phyloP scores from a whole-genome alignment of 2,329 filamentous ascomycete species.

The Hypocrella siamensis region DNA sequence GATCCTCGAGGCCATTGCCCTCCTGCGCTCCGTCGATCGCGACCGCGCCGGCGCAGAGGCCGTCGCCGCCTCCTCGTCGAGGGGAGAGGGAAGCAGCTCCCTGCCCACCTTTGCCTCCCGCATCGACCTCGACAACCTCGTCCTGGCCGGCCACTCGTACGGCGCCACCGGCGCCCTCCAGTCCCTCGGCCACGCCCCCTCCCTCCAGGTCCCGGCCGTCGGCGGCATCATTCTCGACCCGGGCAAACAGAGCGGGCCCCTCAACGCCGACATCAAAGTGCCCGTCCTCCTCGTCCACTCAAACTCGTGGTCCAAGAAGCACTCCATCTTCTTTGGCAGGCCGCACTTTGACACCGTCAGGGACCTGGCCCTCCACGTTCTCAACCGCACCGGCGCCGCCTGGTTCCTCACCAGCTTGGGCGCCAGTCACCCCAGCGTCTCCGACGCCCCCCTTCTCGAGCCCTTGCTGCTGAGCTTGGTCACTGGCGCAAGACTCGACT shows the following conservation, averaged over 20 bases:
- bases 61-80: conserved; percentile 24
- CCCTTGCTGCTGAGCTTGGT: conserved; percentile 44
- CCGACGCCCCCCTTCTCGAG: conserved; percentile 50
- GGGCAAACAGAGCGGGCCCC: conserved; percentile 44
- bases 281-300: conserved; percentile 48
- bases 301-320: conserved; percentile 44
- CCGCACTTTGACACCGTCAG: conserved; percentile 49
- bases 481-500: conserved; percentile 43
- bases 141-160: conserved; percentile 48
- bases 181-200: conserved; percentile 24
- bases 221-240: conserved; percentile 50
- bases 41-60: conserved; percentile 14
- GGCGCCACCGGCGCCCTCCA: conserved; percentile 49
- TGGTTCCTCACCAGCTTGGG: conserved; percentile 41
- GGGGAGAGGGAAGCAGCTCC: conserved; percentile 24
- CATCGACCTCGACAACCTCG: conserved; percentile 36
- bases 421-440: conserved; percentile 47
- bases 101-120: conserved; percentile 34
- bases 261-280: conserved; percentile 42
- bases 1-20: conserved; percentile 26
- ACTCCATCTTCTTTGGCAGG: conserved; percentile 42
- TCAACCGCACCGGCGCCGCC: conserved; percentile 24
- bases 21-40: conserved; percentile 24
- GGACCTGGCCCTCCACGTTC: conserved; percentile 32
- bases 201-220: conserved; percentile 17